These are phyloP conservation scores for Boletus edulis DNA, from an alignment of 768 basidiomycete genomes.

Conservation along the genomic window DNA sequence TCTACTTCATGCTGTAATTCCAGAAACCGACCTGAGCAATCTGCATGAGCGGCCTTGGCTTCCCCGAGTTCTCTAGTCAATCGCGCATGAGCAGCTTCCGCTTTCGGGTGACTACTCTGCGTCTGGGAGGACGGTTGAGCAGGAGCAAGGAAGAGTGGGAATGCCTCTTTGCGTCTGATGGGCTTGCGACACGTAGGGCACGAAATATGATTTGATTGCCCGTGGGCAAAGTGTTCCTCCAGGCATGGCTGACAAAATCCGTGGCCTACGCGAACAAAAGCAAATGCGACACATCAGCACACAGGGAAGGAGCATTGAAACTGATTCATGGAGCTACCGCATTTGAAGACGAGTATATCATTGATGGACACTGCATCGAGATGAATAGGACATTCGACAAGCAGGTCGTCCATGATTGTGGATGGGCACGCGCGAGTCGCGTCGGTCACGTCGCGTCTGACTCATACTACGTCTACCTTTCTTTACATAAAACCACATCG, in stretches of 20 bases:
- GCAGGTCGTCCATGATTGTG: conserved; percentile 17
- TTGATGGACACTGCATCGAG: conserved; percentile 27
- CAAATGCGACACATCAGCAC: conserved; percentile 11
- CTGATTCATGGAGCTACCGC: conserved; percentile 21
- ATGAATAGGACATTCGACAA: conserved; percentile 33
- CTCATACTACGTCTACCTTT: no score
- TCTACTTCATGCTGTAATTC: conserved; percentile 13
- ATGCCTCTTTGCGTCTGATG: conserved; percentile 24
- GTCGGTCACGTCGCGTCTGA: neutral
- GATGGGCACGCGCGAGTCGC: neutral
- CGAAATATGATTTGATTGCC: conserved; percentile 3
- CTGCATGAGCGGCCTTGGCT: conserved; percentile 11
- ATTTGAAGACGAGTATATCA: conserved; percentile 29
- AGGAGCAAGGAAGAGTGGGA: conserved; percentile 27
- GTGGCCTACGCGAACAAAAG: conserved; percentile 24
- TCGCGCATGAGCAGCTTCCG: conserved; percentile 7
- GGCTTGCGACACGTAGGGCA: conserved; percentile 33
- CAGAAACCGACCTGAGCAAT: conserved; percentile 8
- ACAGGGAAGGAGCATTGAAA: neutral
- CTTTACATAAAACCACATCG: no score
- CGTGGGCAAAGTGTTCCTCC: conserved; percentile 18
- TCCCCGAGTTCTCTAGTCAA: conserved; percentile 13
- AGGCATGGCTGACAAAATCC: conserved; percentile 32
- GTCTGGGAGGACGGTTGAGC: conserved; percentile 7
- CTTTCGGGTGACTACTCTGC: neutral